Conservation (phyloP, 2,329 filamentous ascomycete species). For the Arthrobotrys musiformis region DNA sequence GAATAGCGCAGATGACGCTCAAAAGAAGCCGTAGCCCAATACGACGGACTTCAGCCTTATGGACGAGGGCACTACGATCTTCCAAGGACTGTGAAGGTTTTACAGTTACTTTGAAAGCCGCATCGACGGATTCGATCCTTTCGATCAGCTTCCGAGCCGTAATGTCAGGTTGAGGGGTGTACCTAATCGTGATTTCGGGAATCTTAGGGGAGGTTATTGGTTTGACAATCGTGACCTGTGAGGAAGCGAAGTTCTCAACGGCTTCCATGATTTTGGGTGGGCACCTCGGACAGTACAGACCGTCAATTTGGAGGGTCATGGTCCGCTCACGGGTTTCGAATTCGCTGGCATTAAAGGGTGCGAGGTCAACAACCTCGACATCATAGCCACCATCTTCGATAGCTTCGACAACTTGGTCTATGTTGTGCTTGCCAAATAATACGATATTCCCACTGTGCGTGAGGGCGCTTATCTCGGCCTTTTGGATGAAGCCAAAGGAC, state of each 20-base stretch:
- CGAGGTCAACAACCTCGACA: constrained; percentile 67
- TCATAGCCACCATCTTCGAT: constrained; percentile 68
- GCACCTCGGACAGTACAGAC: constrained; percentile 61
- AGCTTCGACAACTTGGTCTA: constrained; percentile 65
- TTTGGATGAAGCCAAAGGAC: constrained; percentile 70
- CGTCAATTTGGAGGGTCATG: constrained; percentile 36
- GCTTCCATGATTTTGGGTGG: constrained; percentile 67
- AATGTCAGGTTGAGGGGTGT: constrained; percentile 75
- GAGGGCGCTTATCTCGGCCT: constrained; percentile 73
- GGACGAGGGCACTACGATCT: constrained; percentile 79
- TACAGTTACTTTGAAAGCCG: constrained; percentile 74
- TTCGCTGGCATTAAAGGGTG: constrained; percentile 68
- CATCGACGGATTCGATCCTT: constrained; percentile 74
- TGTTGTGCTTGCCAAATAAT: constrained; percentile 67
- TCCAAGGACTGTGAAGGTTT: constrained; percentile 85
- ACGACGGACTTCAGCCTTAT: constrained; percentile 74
- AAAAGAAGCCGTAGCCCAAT: constrained; percentile 77
- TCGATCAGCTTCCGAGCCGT: constrained; percentile 80
- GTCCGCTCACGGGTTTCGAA: constrained; percentile 41
- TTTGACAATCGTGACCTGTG: constrained; percentile 67
- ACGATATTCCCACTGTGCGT: constrained; percentile 74
- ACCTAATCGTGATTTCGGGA: constrained; percentile 77
- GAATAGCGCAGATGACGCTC: constrained; percentile 76
- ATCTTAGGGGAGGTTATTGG: constrained; percentile 69
- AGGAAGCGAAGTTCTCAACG: constrained; percentile 67